Conservation (phyloP, 2,329 filamentous ascomycete species). For the Apiospora hydei region DNA sequence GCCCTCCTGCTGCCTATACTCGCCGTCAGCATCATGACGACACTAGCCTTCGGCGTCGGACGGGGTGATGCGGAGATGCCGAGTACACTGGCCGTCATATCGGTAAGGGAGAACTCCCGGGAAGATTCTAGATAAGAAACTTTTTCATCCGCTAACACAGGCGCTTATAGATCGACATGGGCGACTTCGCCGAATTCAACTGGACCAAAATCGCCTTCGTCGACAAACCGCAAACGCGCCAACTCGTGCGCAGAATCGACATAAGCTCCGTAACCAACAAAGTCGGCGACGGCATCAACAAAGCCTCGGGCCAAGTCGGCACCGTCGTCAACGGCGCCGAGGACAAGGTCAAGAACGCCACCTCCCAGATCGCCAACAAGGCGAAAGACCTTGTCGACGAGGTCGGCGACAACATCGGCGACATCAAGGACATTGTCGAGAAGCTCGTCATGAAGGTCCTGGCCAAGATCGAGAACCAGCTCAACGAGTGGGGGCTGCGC, state of each 20-base stretch:
- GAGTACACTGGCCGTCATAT: not conserved
- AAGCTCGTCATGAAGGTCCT: not conserved
- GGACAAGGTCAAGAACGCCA: not conserved
- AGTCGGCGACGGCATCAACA: not conserved
- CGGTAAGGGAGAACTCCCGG: not conserved
- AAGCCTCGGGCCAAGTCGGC: not conserved
- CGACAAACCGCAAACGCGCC: not conserved
- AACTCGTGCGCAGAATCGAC: not conserved
- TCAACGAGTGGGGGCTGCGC: not conserved
- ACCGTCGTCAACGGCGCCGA: not conserved
- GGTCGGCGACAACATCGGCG: not conserved
- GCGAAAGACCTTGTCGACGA: not conserved
- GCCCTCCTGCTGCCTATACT: not conserved
- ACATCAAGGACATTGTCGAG: not conserved
- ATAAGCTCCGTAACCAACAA: not conserved
- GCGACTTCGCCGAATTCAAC: slow-evolving; percentile 5
- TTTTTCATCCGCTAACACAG: not conserved
- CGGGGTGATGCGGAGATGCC: not conserved
- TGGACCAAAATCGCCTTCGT: slow-evolving; percentile 4
- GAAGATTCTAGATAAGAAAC: not conserved
- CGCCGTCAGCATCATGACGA: slow-evolving; percentile 1
- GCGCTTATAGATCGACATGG: not conserved
- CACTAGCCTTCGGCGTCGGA: not conserved
- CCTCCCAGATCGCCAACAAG: not conserved
- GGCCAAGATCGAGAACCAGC: slow-evolving; percentile 3